Evolutionary conservation across 176 grass and related monocot genomes (phyloP), one percentile per base, ranked within the genome.

Genomic region (Puccinellia tenuiflora): DNA sequence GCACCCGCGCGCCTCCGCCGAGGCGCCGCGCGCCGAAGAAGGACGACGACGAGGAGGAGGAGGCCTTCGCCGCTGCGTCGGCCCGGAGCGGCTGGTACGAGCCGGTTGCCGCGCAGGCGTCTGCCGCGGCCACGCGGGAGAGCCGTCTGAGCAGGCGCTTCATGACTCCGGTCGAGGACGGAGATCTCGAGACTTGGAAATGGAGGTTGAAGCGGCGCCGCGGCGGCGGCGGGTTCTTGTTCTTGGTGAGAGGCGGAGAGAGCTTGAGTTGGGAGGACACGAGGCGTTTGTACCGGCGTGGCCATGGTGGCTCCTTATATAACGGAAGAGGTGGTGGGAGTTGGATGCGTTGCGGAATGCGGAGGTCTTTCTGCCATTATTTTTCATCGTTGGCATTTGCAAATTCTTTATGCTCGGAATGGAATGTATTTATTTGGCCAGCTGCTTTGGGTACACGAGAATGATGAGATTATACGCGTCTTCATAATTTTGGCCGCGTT

Each of bases 41-140:
- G 15, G 83, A 46, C 0, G 43, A 18, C 0, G 80, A 16, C 2
- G 84, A 54, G 0, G 84, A 0, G 4, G 82, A 26, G 6, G 55
- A 51, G 7, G 34, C 9, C 76, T 81, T 84, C 6, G 35, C 12
- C 0, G 63, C 3, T 1, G 21, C 3, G 16, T 65, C 71, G 21
- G 77, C 7, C 9, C 60, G 56, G 47, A 87, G 96, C 7, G 83
- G 79, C 45, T 85, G 84, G 84, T 94, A 90, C 46, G 71, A 66
- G 37, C 38, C 81, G 35, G 70, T 81, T 20, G 81, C 89, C 21
- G 51, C 51, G 78, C 83, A 85, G 30, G 87, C 81, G 59, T 77
- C 87, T 40, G 67, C 91, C 16, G 90, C 88, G 34, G 86, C 87
- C 77, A 98, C 96, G 60, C 88, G 91, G 47, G 96, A 98, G 40